Conservation (phyloP, 768 basidiomycete genomes). For the Cystoderma amianthinum region DNA sequence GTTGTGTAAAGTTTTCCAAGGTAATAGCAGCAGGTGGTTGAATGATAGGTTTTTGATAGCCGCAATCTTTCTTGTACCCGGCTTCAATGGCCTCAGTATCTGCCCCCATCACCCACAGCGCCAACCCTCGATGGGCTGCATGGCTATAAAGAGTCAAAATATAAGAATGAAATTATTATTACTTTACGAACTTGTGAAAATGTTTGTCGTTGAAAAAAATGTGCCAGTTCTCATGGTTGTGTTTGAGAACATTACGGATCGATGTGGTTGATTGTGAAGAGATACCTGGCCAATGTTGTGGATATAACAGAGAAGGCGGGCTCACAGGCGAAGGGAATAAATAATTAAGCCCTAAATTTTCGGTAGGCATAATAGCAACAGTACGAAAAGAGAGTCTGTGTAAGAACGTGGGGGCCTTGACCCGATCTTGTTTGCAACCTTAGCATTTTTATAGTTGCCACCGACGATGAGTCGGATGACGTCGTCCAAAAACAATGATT, state of each 20-base stretch:
- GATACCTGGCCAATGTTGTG: constrained; percentile 14
- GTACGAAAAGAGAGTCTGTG: too few relatives aligned
- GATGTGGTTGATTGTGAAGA: constrained; percentile 17
- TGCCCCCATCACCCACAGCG: constrained; percentile 57
- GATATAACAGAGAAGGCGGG: background rate
- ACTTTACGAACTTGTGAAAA: constrained; percentile 37
- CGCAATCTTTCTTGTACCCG: constrained; percentile 28
- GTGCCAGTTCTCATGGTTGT: constrained; percentile 41
- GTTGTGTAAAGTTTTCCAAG: constrained; percentile 39
- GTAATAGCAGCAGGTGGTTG: constrained; percentile 39
- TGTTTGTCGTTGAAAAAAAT: constrained; percentile 37
- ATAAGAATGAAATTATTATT: too few relatives aligned
- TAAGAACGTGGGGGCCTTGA: too few relatives aligned
- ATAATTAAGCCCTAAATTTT: too few relatives aligned
- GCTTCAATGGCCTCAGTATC: constrained; percentile 26
- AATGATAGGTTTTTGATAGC: constrained; percentile 27
- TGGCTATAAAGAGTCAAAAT: constrained; percentile 39
- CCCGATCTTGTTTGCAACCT: too few relatives aligned
- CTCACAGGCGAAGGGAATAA: background rate
- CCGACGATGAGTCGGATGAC: too few relatives aligned
- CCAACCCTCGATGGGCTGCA: constrained; percentile 48
- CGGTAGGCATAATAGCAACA: too few relatives aligned
- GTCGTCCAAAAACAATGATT: too few relatives aligned
- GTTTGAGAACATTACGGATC: constrained; percentile 27
- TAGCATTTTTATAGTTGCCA: too few relatives aligned